phyloP scores from a whole-genome alignment of 2,329 filamentous ascomycete species.

The Alternaria viburni region DNA sequence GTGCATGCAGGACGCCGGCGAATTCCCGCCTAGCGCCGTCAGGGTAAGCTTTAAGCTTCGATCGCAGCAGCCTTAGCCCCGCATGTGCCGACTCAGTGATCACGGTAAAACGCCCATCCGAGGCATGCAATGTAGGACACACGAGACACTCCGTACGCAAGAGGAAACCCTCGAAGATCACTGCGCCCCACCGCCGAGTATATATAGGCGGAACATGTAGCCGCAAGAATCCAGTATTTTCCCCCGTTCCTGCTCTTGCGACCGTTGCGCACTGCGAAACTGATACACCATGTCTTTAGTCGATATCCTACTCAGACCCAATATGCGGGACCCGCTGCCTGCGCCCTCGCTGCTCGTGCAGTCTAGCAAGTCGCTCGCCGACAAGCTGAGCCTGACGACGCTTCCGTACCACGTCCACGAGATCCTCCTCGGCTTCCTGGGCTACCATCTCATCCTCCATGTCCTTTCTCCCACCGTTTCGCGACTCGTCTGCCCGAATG shows the following conservation, averaged over 20 bases:
- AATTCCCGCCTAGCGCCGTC: slow-evolving; percentile 5
- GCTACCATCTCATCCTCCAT: slow-evolving; percentile 73
- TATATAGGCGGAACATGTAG: slow-evolving; percentile 14
- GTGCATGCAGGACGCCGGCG: slow-evolving; percentile 13
- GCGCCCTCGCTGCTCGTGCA: slow-evolving; percentile 62
- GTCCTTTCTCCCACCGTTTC: slow-evolving; percentile 73
- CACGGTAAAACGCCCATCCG: slow-evolving; percentile 17
- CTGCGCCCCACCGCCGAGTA: slow-evolving; percentile 1
- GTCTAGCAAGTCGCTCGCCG: slow-evolving; percentile 68
- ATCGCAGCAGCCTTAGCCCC: slow-evolving; percentile 15
- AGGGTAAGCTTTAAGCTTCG: slow-evolving; percentile 1
- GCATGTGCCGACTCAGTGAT: slow-evolving; percentile 12
- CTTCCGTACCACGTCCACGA: slow-evolving; percentile 82
- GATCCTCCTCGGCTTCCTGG: slow-evolving; percentile 67
- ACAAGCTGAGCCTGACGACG: slow-evolving; percentile 66
- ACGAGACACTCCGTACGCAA: slow-evolving; percentile 9
- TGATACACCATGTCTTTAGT: slow-evolving; percentile 28
- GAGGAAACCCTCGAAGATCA: slow-evolving; percentile 2
- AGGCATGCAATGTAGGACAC: slow-evolving; percentile 10
- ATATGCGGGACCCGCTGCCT: slow-evolving; percentile 76
- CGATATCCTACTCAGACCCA: slow-evolving; percentile 30
- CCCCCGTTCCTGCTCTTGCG: neutral
- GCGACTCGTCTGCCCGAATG: slow-evolving; percentile 63
- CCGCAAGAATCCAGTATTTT: slow-evolving; percentile 5
- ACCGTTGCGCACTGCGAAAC: slow-evolving; percentile 5